Conservation (phyloP, 306 rosid genomes). For the Fragaria nilgerrensis region DNA sequence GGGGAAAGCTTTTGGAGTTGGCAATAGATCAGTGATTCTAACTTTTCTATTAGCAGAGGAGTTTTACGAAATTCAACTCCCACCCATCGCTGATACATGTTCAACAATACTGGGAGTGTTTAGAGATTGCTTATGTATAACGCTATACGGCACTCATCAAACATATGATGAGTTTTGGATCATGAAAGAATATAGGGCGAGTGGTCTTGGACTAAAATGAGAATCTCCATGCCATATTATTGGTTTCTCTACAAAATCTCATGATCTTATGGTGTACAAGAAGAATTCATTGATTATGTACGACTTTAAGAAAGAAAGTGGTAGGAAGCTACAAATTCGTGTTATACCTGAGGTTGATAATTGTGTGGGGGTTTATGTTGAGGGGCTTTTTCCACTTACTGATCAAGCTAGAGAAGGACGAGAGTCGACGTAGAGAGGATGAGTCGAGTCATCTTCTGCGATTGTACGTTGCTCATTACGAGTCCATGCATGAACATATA, state of each 20-base stretch:
- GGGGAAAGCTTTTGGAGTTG: background rate
- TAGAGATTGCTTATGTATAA: background rate
- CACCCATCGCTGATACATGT: background rate
- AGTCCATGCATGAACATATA: too few species aligned
- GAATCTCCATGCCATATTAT: background rate
- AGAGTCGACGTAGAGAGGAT: background rate
- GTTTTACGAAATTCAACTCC: background rate
- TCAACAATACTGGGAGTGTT: background rate
- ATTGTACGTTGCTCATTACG: too few species aligned
- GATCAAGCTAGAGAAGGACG: background rate
- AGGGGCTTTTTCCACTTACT: constrained; percentile 3
- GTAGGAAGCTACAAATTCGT: background rate
- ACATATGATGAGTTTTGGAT: background rate
- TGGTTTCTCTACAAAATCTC: background rate
- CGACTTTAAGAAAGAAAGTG: background rate
- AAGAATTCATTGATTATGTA: background rate
- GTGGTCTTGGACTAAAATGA: constrained; percentile 5
- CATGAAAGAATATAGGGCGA: background rate
- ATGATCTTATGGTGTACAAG: background rate
- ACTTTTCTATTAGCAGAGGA: background rate
- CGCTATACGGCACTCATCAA: background rate
- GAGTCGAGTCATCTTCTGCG: background rate
- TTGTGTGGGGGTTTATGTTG: constrained; percentile 2
- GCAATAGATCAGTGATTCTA: background rate
- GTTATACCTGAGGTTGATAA: background rate